Evolutionary conservation across 129 eudicot species (phyloP).

Genomic region (Mikania micrantha): DNA sequence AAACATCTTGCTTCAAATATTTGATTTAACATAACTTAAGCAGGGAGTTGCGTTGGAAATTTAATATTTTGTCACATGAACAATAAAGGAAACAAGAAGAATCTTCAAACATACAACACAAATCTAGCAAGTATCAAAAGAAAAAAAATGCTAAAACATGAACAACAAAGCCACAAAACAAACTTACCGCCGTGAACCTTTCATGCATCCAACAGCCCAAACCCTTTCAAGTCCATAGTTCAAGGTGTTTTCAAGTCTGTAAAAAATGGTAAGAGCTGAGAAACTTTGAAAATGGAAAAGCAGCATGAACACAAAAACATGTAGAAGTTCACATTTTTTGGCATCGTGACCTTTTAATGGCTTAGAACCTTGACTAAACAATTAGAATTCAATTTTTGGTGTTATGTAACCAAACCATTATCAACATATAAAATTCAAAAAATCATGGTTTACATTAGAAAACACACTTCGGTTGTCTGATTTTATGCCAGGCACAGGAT

Average conservation of each 20-base stretch:
- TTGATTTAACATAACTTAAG: constrained; percentile 2
- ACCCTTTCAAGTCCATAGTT: constrained; percentile 94
- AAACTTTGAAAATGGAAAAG: background rate
- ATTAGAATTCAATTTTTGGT: background rate
- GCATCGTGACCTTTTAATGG: background rate
- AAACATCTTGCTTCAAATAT: constrained; percentile 4
- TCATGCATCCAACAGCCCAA: constrained; percentile 93
- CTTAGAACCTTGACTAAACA: constrained; percentile 2
- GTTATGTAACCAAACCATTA: background rate
- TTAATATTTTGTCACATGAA: background rate
- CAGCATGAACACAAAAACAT: constrained; percentile 10
- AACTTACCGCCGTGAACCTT: constrained; percentile 82
- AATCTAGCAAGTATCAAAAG: background rate
- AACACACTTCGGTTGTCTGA: background rate
- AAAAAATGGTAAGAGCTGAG: constrained; percentile 7
- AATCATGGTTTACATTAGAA: background rate
- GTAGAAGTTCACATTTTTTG: background rate
- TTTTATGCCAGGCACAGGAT: background rate
- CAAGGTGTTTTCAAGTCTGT: constrained; percentile 91
- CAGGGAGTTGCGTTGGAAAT: background rate
- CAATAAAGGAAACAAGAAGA: background rate
- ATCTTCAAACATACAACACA: background rate
- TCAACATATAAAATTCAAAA: background rate
- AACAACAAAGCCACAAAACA: constrained; percentile 2
- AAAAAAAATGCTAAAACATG: background rate